Evolutionary conservation across 1,139 yeast genomes (phyloP).

Genomic region (Suhomyces panamericanus): DNA sequence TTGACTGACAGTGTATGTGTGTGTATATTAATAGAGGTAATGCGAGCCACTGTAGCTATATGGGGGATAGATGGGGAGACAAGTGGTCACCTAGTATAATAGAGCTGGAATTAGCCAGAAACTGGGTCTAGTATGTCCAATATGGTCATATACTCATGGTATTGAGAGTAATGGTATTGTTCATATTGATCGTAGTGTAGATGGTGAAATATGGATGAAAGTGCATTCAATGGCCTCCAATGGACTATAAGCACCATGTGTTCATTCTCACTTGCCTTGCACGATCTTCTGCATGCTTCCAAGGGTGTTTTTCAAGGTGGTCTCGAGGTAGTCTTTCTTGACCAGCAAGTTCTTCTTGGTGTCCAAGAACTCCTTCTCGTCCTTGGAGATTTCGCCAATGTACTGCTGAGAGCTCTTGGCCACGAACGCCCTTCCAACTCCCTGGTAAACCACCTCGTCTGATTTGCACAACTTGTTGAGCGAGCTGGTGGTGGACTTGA

Average conservation of each 20-base stretch:
- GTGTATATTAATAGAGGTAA: not conserved
- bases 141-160: too few species aligned
- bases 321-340: conserved; percentile 70
- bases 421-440: conserved; percentile 77
- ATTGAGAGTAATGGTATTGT: too few species aligned
- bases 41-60: not conserved
- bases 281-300: conserved; percentile 59
- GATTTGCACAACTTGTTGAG: conserved; percentile 41
- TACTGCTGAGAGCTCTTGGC: conserved; percentile 46
- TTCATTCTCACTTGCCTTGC: conserved; percentile 15
- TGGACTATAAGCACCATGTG: not conserved
- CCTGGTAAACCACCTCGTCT: conserved; percentile 69
- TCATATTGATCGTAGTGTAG: too few species aligned
- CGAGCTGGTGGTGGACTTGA: conserved; percentile 57
- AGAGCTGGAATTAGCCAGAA: too few species aligned
- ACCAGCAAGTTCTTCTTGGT: conserved; percentile 61
- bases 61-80: too few species aligned
- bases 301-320: conserved; percentile 74
- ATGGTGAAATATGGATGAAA: not conserved
- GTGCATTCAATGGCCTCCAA: not conserved
- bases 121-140: not conserved
- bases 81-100: too few species aligned
- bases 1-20: conserved; percentile 4
- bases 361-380: conserved; percentile 56
- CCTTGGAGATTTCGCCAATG: conserved; percentile 47